These are phyloP conservation scores for Acanthamoeba lenticulata DNA, from an alignment of 208 protist genomes.

Conservation along the genomic window DNA sequence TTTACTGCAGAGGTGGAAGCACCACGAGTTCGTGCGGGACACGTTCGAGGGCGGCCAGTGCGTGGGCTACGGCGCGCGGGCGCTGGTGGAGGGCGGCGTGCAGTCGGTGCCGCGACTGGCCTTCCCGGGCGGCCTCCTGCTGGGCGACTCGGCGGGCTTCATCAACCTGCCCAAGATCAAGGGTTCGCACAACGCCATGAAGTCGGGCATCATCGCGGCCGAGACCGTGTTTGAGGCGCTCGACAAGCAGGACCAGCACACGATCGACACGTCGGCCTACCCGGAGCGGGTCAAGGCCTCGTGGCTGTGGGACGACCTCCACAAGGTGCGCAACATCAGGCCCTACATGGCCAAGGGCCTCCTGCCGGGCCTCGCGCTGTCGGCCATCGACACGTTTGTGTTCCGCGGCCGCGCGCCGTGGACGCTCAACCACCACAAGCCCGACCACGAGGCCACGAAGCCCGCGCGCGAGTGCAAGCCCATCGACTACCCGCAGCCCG, in stretches of 20 bases:
- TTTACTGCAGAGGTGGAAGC: slow-evolving; percentile 81
- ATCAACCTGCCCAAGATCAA: slow-evolving; percentile 98
- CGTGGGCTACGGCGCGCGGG: slow-evolving; percentile 95
- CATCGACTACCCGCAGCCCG: slow-evolving; percentile 97
- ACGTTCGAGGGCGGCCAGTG: slow-evolving; percentile 92
- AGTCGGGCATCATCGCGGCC: slow-evolving; percentile 87
- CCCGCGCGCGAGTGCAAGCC: slow-evolving; percentile 84
- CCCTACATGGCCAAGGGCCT: slow-evolving; percentile 93
- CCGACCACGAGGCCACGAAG: slow-evolving; percentile 85
- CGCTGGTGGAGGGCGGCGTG: slow-evolving; percentile 96
- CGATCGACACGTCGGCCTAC: slow-evolving; percentile 86
- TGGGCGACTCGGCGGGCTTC: slow-evolving; percentile 98
- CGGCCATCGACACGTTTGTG: slow-evolving; percentile 90
- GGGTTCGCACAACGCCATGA: slow-evolving; percentile 98
- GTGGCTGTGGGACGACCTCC: slow-evolving; percentile 95
- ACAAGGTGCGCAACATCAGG: slow-evolving; percentile 94
- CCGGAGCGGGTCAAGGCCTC: slow-evolving; percentile 89
- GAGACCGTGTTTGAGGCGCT: slow-evolving; percentile 87
- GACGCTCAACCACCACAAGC: slow-evolving; percentile 90
- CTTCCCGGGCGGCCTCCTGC: slow-evolving; percentile 94
- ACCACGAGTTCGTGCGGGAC: slow-evolving; percentile 79
- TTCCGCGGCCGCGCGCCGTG: slow-evolving; percentile 91
- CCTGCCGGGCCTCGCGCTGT: slow-evolving; percentile 88
- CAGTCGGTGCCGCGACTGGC: slow-evolving; percentile 93
- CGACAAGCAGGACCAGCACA: not conserved